Evolutionary conservation across 2,329 filamentous ascomycete species (phyloP), one percentile per base, ranked within the genome.

Genomic region (Gnomoniopsis smithogilvyi): DNA sequence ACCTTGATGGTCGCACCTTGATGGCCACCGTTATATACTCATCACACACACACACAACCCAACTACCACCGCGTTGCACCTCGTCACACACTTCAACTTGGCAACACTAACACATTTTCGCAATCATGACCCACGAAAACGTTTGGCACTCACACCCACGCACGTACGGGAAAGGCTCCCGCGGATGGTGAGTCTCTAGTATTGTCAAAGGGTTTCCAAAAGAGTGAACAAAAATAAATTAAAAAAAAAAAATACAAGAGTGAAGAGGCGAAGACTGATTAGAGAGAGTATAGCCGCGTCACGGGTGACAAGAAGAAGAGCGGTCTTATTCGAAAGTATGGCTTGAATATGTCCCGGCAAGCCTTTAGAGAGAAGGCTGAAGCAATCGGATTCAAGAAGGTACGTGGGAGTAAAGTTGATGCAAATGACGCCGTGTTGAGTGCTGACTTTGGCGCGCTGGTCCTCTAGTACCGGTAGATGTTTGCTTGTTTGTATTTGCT

Each of bases 291-390:
- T 19, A 56, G 50, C 52, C 59, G 58, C 47, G 53, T 36, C 43
- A 53, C 60, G 19, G 61, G 50, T 60, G 73, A 91, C 86, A 87
- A 87, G 71, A 89, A 93, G 84, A 85, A 84, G 76, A 88, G 89
- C 72, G 90, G 90, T 89, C 83, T 93, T 69, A 91, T 93, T 83
- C 88, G 90, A 80, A 93, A 93, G 80, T 93, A 92, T 79, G 89
- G 90, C 71, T 80, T 91, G 67, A 87, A 89, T 70, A 79, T 81
- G 70, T 81, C 78, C 75, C 75, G 78, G 73, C 78, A 81, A 69
- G 80, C 78, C 72, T 81, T 79, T 72, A 72, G 77, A 67, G 77
- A 80, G 71, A 78, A 78, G 72, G 72, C 77, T 30, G 65, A 74
- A 63, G 77, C 79, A 64, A 79, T 80, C 68, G 77, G 77, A 63